Evolutionary conservation across 1,139 yeast species (phyloP).

Genomic region (Blastobotrys capitulatus): DNA sequence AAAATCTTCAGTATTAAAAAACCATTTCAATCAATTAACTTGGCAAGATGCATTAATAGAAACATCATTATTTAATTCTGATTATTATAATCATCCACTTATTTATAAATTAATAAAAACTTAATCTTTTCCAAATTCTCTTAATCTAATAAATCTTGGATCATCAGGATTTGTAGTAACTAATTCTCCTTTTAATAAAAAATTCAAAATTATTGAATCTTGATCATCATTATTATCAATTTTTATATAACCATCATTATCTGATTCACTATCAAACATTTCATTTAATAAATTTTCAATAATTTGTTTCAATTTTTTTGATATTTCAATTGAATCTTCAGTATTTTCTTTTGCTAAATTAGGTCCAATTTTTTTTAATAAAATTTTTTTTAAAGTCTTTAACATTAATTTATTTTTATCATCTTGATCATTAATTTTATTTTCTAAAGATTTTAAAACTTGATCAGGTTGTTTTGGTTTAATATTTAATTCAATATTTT

Average conservation of each 20-base stretch:
- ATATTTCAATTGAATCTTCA: neutral
- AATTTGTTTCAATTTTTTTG: conserved; percentile 12
- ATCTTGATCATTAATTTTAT: neutral
- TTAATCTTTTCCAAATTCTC: conserved; percentile 19
- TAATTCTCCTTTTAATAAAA: conserved; percentile 20
- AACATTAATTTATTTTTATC: conserved; percentile 8
- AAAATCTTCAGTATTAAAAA: neutral
- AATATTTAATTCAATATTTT: neutral
- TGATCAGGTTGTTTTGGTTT: conserved; percentile 12
- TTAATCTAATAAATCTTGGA: conserved; percentile 15
- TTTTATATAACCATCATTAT: conserved; percentile 15
- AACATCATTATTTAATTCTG: neutral
- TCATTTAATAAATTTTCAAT: conserved; percentile 20
- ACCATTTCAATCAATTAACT: neutral
- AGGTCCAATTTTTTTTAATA: conserved; percentile 16
- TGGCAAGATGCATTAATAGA: neutral
- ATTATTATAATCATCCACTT: neutral
- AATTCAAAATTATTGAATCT: conserved; percentile 17
- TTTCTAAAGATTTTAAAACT: conserved; percentile 10
- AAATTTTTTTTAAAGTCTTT: conserved; percentile 13
- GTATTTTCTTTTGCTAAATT: conserved; percentile 1
- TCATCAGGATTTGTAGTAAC: conserved; percentile 16
- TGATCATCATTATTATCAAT: conserved; percentile 12
- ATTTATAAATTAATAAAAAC: neutral
- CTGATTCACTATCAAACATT: conserved; percentile 16